Conservation (phyloP, 2,329 filamentous ascomycete genomes). For the Periconia digitata region DNA sequence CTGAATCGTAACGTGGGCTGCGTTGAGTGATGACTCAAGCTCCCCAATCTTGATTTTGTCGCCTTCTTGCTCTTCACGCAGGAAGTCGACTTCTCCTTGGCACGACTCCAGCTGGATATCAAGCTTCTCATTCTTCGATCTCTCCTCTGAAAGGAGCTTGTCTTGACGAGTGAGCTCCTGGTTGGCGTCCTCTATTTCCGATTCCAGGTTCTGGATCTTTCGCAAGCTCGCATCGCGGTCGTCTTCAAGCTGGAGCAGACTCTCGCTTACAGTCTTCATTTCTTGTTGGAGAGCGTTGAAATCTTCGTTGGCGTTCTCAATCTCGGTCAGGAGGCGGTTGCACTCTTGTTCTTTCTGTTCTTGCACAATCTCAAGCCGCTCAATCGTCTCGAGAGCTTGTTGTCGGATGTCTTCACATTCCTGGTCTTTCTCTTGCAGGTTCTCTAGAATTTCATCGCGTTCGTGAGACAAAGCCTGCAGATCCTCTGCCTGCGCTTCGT, state of each 20-base stretch:
- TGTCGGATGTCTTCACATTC: slow-evolving; percentile 56
- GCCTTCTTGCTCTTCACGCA: slow-evolving; percentile 92
- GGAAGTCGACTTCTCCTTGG: slow-evolving; percentile 89
- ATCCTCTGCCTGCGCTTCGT: slow-evolving; percentile 78
- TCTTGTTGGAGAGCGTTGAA: slow-evolving; percentile 90
- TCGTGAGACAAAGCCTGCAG: slow-evolving; percentile 77
- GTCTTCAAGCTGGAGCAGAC: slow-evolving; percentile 83
- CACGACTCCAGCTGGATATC: slow-evolving; percentile 90
- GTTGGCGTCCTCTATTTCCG: slow-evolving; percentile 80
- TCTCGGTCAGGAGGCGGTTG: slow-evolving; percentile 68
- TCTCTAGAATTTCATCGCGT: slow-evolving; percentile 79
- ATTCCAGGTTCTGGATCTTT: slow-evolving; percentile 79
- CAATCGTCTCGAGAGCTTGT: slow-evolving; percentile 62
- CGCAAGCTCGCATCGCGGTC: slow-evolving; percentile 78
- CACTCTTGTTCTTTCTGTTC: slow-evolving; percentile 73
- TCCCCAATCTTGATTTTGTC: slow-evolving; percentile 99
- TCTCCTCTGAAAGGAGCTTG: slow-evolving; percentile 78
- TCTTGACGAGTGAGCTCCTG: slow-evolving; percentile 85
- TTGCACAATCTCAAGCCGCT: slow-evolving; percentile 62
- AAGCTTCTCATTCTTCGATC: slow-evolving; percentile 83
- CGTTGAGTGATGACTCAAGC: slow-evolving; percentile 79
- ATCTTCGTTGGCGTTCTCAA: slow-evolving; percentile 79
- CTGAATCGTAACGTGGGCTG: slow-evolving; percentile 74
- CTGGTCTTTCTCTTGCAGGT: slow-evolving; percentile 66
- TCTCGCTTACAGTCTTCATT: slow-evolving; percentile 89